These are phyloP conservation scores for Pyrrhoderma noxium DNA, from an alignment of 1,284 basidiomycete genomes.

Conservation along the genomic window DNA sequence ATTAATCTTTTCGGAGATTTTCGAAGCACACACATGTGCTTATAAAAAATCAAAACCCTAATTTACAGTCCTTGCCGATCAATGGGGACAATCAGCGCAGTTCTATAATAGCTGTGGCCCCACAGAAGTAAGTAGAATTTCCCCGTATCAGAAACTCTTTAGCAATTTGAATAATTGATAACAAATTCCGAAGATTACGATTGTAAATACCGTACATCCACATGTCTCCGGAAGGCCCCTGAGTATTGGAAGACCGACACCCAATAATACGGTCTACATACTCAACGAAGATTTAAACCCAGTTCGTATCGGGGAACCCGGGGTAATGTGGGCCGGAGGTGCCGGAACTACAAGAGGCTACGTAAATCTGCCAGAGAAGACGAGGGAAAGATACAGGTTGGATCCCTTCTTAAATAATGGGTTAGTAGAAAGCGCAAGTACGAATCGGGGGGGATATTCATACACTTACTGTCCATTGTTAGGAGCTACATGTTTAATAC, in stretches of 20 bases:
- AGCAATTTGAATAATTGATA: background rate
- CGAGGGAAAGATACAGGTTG: conserved; percentile 40
- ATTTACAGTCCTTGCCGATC: conserved; percentile 42
- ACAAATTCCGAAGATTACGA: conserved; percentile 42
- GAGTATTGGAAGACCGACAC: conserved; percentile 48
- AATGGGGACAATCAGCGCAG: conserved; percentile 37
- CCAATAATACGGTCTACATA: conserved; percentile 53
- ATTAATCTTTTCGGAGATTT: background rate
- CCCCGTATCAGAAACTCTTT: too few relatives aligned
- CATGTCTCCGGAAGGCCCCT: conserved; percentile 37
- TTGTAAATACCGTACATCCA: conserved; percentile 50
- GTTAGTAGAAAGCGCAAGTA: conserved; percentile 26
- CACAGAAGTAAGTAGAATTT: conserved; percentile 33
- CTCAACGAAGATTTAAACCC: conserved; percentile 45
- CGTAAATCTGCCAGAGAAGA: conserved; percentile 46
- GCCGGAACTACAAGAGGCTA: conserved; percentile 47
- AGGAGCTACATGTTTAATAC: conserved; percentile 55
- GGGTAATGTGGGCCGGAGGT: conserved; percentile 56
- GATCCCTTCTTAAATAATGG: conserved; percentile 47
- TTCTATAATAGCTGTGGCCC: conserved; percentile 46
- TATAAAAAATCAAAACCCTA: background rate
- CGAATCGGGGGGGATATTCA: background rate
- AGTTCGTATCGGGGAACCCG: conserved; percentile 43
- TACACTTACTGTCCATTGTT: conserved; percentile 2
- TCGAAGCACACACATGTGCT: conserved; percentile 1